Evolutionary conservation across 352 stramenopile species (phyloP), one percentile per base, ranked within the genome.

Genomic region (Phytophthora megakarya): DNA sequence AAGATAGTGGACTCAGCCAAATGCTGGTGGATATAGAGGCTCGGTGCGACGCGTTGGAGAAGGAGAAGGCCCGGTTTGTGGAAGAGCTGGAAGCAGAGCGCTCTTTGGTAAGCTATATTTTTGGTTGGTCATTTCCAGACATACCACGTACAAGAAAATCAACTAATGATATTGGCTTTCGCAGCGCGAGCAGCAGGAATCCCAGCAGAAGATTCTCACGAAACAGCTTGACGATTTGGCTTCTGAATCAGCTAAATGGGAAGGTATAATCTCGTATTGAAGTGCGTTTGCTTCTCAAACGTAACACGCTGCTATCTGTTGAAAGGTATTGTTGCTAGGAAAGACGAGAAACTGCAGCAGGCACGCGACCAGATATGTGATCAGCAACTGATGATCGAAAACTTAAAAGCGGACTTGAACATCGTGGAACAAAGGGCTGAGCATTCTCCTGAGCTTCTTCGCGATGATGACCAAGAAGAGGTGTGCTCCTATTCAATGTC

Each of bases 21-120:
- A 75, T 93, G 60, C 69, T 93, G 22, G 54, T 84, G 38, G 82
- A 93, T 58, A 74, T 93, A 19, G 69, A 90, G 48, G 60, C 61
- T n/a, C 80, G 75, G 28, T 91, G 77, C 46, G 67, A 73, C 11
- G 40, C 61, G 3, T 48, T 91, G 25, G 80, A 93, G 47, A 70
- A 78, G 12, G 60, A 75, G 26, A 88, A 86, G n/a, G 33, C 54
- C n/a, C 35, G 56, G 3, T 26, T 89, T 15, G 45, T 64, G 25
- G 50, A 76, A 26, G 60, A 78, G n/a, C 45, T 92, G 15, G 43
- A 70, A 15, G 65, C 53, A 11, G 69, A 84, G 32, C 70, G 62
- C 3, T 61, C 52, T 16, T 50, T 81, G 66, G 84, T 92, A 51
- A 21, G 54, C 16, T 53, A 35, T 15, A 32, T 35, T 8, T 10